Evolutionary conservation across 352 stramenopile genomes (phyloP), one percentile per base, ranked within the genome.

Genomic region (Saprolegnia diclina): DNA sequence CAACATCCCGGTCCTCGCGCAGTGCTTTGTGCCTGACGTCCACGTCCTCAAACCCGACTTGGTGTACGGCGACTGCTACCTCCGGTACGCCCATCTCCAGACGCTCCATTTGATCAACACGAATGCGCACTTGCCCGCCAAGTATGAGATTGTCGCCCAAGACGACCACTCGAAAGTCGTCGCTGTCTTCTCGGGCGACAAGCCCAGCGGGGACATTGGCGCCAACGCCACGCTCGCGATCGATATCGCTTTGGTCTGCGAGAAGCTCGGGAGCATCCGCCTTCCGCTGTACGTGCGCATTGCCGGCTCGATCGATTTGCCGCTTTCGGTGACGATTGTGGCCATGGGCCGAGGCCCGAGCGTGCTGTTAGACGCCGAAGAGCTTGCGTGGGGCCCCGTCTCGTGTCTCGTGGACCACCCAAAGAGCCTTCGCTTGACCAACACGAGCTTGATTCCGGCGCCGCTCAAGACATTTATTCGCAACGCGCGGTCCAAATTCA

Each of bases 401-500:
- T 78, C 82, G 21, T 98, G 95, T 67, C 78, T 98, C 0, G 76
- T 92, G 4, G 87, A 96, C 57, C 87, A 90, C 40, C 71, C 82
- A 29, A 74, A 80, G 14, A 73, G 75, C 14, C 65, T 98, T 11
- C 82, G 64, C 4, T 78, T 98, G 72, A 92, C 77, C 18, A 98
- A 98, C 74, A 74, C 72, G 32, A 95, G 85, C 0, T 74, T 96
- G 32, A 98, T 98, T 56, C 78, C 89, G 1, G 94, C 95, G 35
- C 72, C 77, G 3, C 97, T 90, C 76, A 96, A 97, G 69, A 96
- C 88, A 21, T 98, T 98, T 71, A 87, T 98, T 52, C 90, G 91
- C n/a, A 95, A 84, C 52, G 83, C 88, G 4, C 80, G 89, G 6
- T 97, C 90, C 21, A 97, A 95, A 71, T 98, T 98, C 64, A 74